These are phyloP conservation scores for Magnusiomyces starmeri DNA, from an alignment of 1,139 yeast genomes.

Conservation along the genomic window DNA sequence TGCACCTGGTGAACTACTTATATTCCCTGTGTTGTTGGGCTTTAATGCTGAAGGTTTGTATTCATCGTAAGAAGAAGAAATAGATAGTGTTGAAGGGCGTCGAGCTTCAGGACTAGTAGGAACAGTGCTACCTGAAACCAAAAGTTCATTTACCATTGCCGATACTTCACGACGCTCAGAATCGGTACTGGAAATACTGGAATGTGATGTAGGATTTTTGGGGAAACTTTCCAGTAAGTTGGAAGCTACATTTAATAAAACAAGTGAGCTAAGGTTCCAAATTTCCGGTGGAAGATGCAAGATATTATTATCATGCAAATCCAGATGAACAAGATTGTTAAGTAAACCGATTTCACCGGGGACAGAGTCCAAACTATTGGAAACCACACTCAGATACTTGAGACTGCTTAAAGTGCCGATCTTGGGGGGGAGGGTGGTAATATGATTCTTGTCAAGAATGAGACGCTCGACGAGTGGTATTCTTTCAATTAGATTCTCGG, in stretches of 20 bases:
- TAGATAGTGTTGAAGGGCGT: conserved; percentile 22
- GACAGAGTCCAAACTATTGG: conserved; percentile 67
- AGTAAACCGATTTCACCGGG: conserved; percentile 64
- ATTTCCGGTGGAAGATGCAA: conserved; percentile 61
- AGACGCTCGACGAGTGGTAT: conserved; percentile 67
- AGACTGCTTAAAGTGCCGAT: conserved; percentile 54
- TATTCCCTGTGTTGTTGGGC: conserved; percentile 11
- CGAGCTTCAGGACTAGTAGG: conserved; percentile 9
- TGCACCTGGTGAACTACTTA: too few relatives aligned
- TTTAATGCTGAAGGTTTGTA: not conserved
- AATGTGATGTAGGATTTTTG: conserved; percentile 26
- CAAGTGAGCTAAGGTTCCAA: conserved; percentile 56
- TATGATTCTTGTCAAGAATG: conserved; percentile 73
- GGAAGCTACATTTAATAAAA: conserved; percentile 67
- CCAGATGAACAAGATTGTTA: conserved; percentile 57
- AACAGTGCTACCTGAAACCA: not conserved
- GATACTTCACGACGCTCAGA: conserved; percentile 6
- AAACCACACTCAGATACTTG: conserved; percentile 59
- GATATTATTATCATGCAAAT: conserved; percentile 80
- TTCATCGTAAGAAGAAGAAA: conserved; percentile 21
- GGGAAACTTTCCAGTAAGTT: conserved; percentile 67
- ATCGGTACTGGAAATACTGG: conserved; percentile 13
- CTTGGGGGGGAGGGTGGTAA: conserved; percentile 67
- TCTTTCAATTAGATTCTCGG: conserved; percentile 53
- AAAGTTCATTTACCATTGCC: not conserved